Conservation (phyloP, 306 rosid genomes). For the Ammopiptanthus mongolicus region DNA sequence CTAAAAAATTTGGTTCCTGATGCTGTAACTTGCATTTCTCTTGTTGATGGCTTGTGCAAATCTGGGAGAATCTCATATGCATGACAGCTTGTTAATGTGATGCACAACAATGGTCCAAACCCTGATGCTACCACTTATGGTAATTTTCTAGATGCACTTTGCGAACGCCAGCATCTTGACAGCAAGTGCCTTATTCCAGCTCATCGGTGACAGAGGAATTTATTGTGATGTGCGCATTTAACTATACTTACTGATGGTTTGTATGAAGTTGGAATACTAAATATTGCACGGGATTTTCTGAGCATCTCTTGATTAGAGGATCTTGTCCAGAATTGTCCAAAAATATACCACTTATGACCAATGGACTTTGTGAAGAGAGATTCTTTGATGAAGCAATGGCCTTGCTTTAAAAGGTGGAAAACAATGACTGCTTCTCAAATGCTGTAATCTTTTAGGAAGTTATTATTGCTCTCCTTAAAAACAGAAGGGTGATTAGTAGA, state of each 20-base stretch:
- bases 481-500: background rate
- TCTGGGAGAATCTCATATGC: constrained; percentile 8
- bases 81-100: constrained; percentile 5
- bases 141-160: background rate
- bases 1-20: background rate
- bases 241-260: background rate
- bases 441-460: background rate
- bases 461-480: background rate
- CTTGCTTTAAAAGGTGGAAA: constrained; percentile 2
- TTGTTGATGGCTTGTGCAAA: constrained; percentile 11
- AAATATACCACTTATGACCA: background rate
- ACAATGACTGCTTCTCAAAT: background rate
- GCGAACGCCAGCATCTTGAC: background rate
- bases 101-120: background rate
- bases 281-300: background rate
- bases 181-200: background rate
- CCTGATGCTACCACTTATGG: background rate
- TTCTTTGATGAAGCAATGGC: background rate
- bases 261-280: background rate
- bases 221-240: background rate
- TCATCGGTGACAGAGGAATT: background rate
- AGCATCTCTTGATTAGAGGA: background rate
- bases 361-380: background rate
- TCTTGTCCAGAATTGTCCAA: background rate
- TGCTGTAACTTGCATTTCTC: background rate